Evolutionary conservation across 768 basidiomycete genomes (phyloP).

Genomic region (Phanerochaete carnosa): DNA sequence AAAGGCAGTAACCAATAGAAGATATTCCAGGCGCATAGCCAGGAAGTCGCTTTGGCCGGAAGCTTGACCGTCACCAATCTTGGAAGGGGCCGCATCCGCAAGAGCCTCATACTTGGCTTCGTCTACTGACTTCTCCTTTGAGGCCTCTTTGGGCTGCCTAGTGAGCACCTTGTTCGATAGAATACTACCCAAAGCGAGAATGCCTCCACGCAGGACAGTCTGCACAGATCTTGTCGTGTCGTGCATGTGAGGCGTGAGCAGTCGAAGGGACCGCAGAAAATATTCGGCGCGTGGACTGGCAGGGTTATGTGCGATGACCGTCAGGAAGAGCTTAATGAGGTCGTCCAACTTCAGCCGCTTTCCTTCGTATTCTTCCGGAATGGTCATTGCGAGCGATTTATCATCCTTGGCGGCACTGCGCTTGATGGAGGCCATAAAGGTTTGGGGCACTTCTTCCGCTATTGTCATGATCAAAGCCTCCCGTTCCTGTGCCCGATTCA

Average conservation of each 20-base stretch:
- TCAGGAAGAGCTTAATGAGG: slow-evolving; percentile 68
- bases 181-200: slow-evolving; percentile 61
- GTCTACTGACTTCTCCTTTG: slow-evolving; percentile 36
- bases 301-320: slow-evolving; percentile 76
- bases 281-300: slow-evolving; percentile 63
- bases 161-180: slow-evolving; percentile 41
- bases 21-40: slow-evolving; percentile 63
- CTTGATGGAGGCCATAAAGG: slow-evolving; percentile 56
- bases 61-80: slow-evolving; percentile 37
- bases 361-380: slow-evolving; percentile 61
- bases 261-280: slow-evolving; percentile 61
- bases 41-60: slow-evolving; percentile 50
- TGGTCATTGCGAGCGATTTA: slow-evolving; percentile 30
- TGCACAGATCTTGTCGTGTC: slow-evolving; percentile 50
- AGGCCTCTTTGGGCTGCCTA: slow-evolving; percentile 23
- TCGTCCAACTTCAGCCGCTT: slow-evolving; percentile 57
- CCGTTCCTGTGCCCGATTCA: slow-evolving; percentile 61
- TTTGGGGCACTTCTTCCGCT: slow-evolving; percentile 72
- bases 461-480: slow-evolving; percentile 67
- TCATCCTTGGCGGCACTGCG: slow-evolving; percentile 36
- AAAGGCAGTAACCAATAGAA: slow-evolving; percentile 50
- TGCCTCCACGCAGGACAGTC: slow-evolving; percentile 59
- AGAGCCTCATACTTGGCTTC: slow-evolving; percentile 18
- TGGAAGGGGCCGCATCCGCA: slow-evolving; percentile 8
- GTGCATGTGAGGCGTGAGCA: slow-evolving; percentile 55